Evolutionary conservation across 805 yeast species (phyloP).

Genomic region (Danielozyma ontarioensis): DNA sequence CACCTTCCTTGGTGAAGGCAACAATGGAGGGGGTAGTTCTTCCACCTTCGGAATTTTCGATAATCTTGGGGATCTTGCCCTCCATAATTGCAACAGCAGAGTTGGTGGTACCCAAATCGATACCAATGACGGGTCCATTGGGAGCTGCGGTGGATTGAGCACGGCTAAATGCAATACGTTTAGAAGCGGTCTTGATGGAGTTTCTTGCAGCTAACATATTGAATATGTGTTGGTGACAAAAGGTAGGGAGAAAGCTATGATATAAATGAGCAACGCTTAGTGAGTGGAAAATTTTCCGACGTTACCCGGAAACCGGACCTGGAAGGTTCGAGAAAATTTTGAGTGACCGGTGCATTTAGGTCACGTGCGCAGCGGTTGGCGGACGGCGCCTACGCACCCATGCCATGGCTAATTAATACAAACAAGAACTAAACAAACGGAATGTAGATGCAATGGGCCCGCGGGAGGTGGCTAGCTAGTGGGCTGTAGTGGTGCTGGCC

Average conservation of each 20-base stretch:
- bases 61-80: constrained; percentile 68
- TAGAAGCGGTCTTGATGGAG: constrained; percentile 31
- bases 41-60: constrained; percentile 74
- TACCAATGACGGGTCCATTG: constrained; percentile 66
- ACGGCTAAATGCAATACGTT: constrained; percentile 27
- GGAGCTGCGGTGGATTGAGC: constrained; percentile 24
- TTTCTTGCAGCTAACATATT: constrained; percentile 41
- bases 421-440: not conserved
- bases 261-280: constrained; percentile 1
- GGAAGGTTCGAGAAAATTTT: constrained; percentile 9
- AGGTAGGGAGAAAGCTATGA: not conserved
- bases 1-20: constrained; percentile 89
- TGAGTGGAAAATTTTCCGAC: constrained; percentile 4
- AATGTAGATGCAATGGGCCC: not conserved
- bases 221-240: not conserved
- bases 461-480: not conserved
- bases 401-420: constrained; percentile 2
- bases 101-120: constrained; percentile 85
- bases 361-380: constrained; percentile 1
- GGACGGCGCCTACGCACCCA: constrained; percentile 1
- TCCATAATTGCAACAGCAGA: constrained; percentile 87
- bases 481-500: constrained; percentile 2
- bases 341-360: not conserved
- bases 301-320: constrained; percentile 6
- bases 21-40: constrained; percentile 91